phyloP scores from a whole-genome alignment of 2,329 filamentous ascomycete species.

The Dendrostoma leiphaemia region DNA sequence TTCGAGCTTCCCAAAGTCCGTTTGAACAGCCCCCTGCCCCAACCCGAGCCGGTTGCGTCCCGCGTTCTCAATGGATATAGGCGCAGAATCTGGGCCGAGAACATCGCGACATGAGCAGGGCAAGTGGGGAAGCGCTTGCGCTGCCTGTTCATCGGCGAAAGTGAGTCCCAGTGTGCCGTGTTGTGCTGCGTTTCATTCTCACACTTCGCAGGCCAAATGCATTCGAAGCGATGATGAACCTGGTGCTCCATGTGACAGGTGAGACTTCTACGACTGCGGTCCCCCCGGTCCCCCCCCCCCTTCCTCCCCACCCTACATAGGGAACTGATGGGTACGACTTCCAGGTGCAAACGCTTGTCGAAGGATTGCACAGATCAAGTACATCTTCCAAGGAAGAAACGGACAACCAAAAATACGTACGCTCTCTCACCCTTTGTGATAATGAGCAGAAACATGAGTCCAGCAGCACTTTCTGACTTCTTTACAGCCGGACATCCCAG shows the following conservation, averaged over 20 bases:
- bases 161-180: conserved; percentile 7
- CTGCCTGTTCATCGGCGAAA: conserved; percentile 16
- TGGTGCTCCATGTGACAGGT: conserved; percentile 28
- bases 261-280: not conserved
- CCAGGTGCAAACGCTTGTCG: conserved; percentile 45
- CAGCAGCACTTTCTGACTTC: conserved; percentile 3
- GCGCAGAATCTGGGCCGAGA: not conserved
- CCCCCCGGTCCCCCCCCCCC: too few relatives aligned
- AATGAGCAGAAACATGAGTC: too few relatives aligned
- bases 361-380: conserved; percentile 47
- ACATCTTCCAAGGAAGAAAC: conserved; percentile 50
- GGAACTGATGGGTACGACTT: not conserved
- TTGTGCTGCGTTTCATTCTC: too few relatives aligned
- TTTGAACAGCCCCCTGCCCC: not conserved
- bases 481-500: conserved; percentile 43
- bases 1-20: not conserved
- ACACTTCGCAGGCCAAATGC: conserved; percentile 14
- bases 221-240: conserved; percentile 1
- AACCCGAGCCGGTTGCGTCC: not conserved
- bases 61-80: not conserved
- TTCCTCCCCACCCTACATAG: too few relatives aligned
- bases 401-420: conserved; percentile 49
- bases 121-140: conserved; percentile 18
- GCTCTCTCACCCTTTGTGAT: too few relatives aligned
- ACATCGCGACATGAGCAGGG: conserved; percentile 8